phyloP scores from a whole-genome alignment of 345 rosid species.

The Anastatica hierochuntica region DNA sequence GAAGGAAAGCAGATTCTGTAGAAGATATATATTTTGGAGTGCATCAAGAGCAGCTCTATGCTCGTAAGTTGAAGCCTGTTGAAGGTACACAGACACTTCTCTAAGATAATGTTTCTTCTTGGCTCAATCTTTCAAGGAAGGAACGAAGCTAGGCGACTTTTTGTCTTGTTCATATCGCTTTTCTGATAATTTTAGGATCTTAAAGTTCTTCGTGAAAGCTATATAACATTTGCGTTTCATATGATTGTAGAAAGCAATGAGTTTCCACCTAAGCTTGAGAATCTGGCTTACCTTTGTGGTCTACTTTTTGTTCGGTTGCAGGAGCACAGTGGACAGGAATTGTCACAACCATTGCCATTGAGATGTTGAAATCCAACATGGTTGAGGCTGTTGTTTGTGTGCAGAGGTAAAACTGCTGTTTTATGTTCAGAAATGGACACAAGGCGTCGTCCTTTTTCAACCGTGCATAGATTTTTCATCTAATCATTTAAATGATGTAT shows the following conservation, averaged over 20 bases:
- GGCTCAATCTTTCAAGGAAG: background rate
- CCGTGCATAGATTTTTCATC: background rate
- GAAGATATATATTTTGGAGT: slow-evolving; percentile 88
- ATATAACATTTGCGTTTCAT: no score
- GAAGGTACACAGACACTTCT: slow-evolving; percentile 46
- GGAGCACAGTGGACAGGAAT: slow-evolving; percentile 99
- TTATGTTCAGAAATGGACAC: background rate
- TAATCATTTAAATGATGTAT: background rate
- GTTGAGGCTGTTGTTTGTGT: slow-evolving; percentile 96
- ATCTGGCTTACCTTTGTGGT: background rate
- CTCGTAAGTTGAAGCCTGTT: slow-evolving; percentile 75
- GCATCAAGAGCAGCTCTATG: slow-evolving; percentile 65
- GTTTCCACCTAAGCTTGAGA: no score
- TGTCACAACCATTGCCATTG: slow-evolving; percentile 88
- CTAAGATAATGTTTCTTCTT: background rate
- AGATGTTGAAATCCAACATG: slow-evolving; percentile 80
- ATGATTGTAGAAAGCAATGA: no score
- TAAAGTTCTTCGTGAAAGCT: no score
- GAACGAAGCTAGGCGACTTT: slow-evolving; percentile 2
- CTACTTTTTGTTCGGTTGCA: slow-evolving; percentile 20
- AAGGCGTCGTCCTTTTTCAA: no score
- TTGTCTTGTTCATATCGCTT: background rate
- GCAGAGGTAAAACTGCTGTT: slow-evolving; percentile 49
- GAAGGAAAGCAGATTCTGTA: slow-evolving; percentile 55
- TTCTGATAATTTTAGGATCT: no score